Evolutionary conservation across 495 filamentous ascomycete genomes (phyloP).

Genomic region (Xanthoparmelia taractica): DNA sequence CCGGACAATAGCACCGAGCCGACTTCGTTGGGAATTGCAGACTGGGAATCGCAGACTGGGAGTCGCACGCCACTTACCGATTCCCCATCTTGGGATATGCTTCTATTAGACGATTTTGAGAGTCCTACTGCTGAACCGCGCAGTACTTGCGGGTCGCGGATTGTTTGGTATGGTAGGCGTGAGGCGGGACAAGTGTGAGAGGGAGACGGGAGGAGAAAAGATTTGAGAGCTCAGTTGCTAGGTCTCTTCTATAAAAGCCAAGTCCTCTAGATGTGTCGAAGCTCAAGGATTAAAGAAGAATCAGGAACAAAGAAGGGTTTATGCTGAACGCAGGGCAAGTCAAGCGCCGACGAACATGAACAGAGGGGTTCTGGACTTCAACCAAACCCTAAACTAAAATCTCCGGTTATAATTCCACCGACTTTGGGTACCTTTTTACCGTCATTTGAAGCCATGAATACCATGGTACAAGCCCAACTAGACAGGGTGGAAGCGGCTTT

Average conservation of each 20-base stretch:
- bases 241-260: background rate
- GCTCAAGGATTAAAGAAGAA: background rate
- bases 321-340: conserved; percentile 6
- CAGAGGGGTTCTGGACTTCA: conserved; percentile 2
- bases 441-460: conserved; percentile 43
- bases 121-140: background rate
- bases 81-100: conserved; percentile 17
- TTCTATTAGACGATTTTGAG: conserved; percentile 8
- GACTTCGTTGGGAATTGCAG: background rate
- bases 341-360: conserved; percentile 7
- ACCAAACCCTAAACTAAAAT: background rate
- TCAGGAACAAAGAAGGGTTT: background rate
- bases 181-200: background rate
- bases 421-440: too few relatives aligned
- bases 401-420: background rate
- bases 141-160: background rate
- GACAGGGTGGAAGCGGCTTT: conserved; percentile 62
- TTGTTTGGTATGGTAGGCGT: background rate
- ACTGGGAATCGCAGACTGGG: conserved; percentile 2
- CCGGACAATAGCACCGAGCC: background rate
- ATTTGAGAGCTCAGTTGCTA: background rate
- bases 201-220: background rate
- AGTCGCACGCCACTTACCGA: conserved; percentile 14
- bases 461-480: conserved; percentile 51
- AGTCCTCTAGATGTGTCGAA: background rate